Evolutionary conservation across 371 early-diverging fungal genomes (phyloP), one percentile per base, ranked within the genome.

Genomic region (Chytridiales sp.): DNA sequence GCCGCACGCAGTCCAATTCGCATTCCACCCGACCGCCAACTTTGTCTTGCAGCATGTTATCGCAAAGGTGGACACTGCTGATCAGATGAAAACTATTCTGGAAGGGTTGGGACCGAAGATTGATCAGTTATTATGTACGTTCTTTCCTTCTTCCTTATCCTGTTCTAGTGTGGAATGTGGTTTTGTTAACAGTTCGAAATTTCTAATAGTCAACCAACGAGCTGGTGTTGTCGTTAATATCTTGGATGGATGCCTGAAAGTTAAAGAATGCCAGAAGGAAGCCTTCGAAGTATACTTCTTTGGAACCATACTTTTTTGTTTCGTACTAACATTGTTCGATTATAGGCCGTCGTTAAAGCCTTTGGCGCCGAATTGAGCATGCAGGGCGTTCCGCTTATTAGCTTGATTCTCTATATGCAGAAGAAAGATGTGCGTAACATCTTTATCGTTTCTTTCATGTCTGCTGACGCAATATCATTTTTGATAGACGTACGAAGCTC

Each of bases 41-140:
- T 92, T 88, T 79, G 90, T 90, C 2, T 83, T 93, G 24, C 93
- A 93, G 73, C 72, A 82, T 31, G 65, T 90, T 61, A 75, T 91
- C 35, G 70, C 75, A 24, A 69, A 83, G 47, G 86, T 79, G 31
- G 79, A 83, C 46, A 84, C 72, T 36, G 68, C 70, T 4, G 68
- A 74, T 1, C 89, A 89, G 64, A 68, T 89, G 1, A 71, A 75
- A 29, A 70, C 77, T 43, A 78, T 91, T 69, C 69, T 87, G 21
- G 75, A 76, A 3, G 85, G 86, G 44, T 61, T 86, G 9, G 61
- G 70, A 31, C 77, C 80, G 2, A 68, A 75, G 8, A 77, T 88
- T 56, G 80, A 77, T n/a, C 36, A 64, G 50, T 47, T 64, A 3
- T 39, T 64, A 19, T 58, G 63, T 62, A 51, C 6, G 50, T 55